Evolutionary conservation across 305 asterid genomes (phyloP).

Genomic region (Solanum hybrid): DNA sequence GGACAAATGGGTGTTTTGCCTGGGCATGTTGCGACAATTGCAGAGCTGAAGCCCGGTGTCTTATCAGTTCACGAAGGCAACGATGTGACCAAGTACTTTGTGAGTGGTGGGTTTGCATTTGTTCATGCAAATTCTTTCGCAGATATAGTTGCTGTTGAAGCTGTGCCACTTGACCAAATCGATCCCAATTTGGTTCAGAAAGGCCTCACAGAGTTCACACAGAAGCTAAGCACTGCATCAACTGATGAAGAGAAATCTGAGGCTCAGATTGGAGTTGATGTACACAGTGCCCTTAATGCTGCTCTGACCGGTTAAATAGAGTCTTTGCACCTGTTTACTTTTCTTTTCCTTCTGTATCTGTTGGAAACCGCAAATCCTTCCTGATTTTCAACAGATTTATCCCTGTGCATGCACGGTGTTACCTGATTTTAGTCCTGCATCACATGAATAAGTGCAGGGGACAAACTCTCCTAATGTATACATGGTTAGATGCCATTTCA

Average conservation of each 20-base stretch:
- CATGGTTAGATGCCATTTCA: too few species aligned
- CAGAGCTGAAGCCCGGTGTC: constrained; percentile 80
- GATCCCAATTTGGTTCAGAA: constrained; percentile 64
- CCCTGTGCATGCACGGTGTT: too few species aligned
- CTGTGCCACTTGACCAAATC: constrained; percentile 62
- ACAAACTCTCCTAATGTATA: too few species aligned
- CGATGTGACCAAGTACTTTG: constrained; percentile 57
- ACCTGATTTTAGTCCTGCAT: too few species aligned
- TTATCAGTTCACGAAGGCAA: constrained; percentile 74
- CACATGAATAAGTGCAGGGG: too few species aligned
- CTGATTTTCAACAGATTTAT: too few species aligned
- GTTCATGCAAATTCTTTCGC: constrained; percentile 72
- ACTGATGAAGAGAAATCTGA: constrained; percentile 85
- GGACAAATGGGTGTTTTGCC: constrained; percentile 99
- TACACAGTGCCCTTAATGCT: constrained; percentile 89
- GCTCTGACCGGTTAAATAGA: constrained; percentile 61
- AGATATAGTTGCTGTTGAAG: constrained; percentile 63
- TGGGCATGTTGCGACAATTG: constrained; percentile 86
- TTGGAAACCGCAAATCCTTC: too few species aligned
- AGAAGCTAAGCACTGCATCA: constrained; percentile 66
- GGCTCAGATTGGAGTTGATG: constrained; percentile 84
- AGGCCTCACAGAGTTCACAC: constrained; percentile 69
- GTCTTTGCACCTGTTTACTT: too few species aligned
- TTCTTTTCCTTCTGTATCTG: too few species aligned
- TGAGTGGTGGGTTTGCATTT: constrained; percentile 77